These are phyloP conservation scores for Leccinum pellstonianum DNA, from an alignment of 768 basidiomycete species.

Conservation along the genomic window DNA sequence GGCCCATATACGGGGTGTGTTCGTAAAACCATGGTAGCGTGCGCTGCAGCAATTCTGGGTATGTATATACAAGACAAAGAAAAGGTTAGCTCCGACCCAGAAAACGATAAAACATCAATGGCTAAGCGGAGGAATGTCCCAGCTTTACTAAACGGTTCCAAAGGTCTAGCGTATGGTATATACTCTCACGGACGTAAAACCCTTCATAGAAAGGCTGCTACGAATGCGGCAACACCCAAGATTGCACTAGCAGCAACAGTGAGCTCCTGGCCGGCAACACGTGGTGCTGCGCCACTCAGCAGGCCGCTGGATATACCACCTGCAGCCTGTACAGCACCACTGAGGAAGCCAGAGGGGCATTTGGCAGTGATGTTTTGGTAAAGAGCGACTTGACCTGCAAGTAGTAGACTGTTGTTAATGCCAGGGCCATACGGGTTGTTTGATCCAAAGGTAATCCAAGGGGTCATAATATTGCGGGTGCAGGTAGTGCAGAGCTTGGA, in stretches of 20 bases:
- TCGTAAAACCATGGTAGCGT: slow-evolving; percentile 4
- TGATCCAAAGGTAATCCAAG: slow-evolving; percentile 78
- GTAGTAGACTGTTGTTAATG: slow-evolving; percentile 57
- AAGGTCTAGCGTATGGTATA: slow-evolving; percentile 22
- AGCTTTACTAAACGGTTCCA: slow-evolving; percentile 20
- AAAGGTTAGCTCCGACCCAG: not conserved
- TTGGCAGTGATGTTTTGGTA: slow-evolving; percentile 59
- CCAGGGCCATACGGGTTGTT: slow-evolving; percentile 74
- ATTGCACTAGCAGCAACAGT: slow-evolving; percentile 32
- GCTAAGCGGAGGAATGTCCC: slow-evolving; percentile 19
- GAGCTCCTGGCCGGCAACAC: slow-evolving; percentile 23
- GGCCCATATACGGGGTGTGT: not conserved
- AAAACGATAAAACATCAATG: slow-evolving; percentile 16
- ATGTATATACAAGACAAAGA: slow-evolving; percentile 27
- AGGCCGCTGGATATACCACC: slow-evolving; percentile 50
- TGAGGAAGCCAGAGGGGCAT: slow-evolving; percentile 75
- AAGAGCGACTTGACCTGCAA: slow-evolving; percentile 62
- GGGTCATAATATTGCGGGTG: slow-evolving; percentile 69
- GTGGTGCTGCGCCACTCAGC: slow-evolving; percentile 31
- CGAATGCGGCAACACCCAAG: slow-evolving; percentile 35
- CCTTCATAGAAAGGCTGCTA: slow-evolving; percentile 29
- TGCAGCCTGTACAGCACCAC: slow-evolving; percentile 64
- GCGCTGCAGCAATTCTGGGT: slow-evolving; percentile 13
- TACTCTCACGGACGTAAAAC: slow-evolving; percentile 10
- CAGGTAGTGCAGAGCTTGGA: slow-evolving; percentile 74